Evolutionary conservation across 176 grass and related monocot genomes (phyloP).

Genomic region (Ananas comosus): DNA sequence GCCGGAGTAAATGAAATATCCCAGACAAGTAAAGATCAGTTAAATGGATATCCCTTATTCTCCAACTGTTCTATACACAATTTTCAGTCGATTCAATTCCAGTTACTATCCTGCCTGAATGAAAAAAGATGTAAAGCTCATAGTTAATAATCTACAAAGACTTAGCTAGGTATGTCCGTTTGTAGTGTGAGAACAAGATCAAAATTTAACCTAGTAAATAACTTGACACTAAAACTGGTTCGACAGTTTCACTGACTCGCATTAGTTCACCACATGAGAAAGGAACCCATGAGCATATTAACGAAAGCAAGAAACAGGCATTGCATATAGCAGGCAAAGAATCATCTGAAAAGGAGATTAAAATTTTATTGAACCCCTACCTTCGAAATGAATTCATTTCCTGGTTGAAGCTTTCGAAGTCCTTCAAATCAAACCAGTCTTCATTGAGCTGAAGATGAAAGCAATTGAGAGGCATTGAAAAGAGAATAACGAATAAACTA

Average conservation of each 20-base stretch:
- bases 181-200: too few species aligned
- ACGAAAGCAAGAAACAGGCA: background rate
- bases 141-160: background rate
- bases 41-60: background rate
- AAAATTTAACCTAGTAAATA: too few species aligned
- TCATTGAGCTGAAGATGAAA: constrained; percentile 34
- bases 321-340: constrained; percentile 5
- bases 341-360: constrained; percentile 12
- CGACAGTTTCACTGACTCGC: too few species aligned
- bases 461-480: constrained; percentile 11
- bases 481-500: constrained; percentile 1
- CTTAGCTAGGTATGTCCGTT: background rate
- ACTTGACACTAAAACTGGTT: too few species aligned
- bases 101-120: background rate
- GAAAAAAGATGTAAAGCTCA: background rate
- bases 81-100: background rate
- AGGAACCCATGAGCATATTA: background rate
- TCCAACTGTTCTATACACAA: background rate
- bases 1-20: too few species aligned
- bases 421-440: constrained; percentile 48
- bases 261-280: background rate
- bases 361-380: constrained; percentile 29
- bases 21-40: too few species aligned
- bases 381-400: constrained; percentile 42
- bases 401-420: constrained; percentile 49